phyloP scores from a whole-genome alignment of 106 monocot genomes.

The Vanilla planifolia region DNA sequence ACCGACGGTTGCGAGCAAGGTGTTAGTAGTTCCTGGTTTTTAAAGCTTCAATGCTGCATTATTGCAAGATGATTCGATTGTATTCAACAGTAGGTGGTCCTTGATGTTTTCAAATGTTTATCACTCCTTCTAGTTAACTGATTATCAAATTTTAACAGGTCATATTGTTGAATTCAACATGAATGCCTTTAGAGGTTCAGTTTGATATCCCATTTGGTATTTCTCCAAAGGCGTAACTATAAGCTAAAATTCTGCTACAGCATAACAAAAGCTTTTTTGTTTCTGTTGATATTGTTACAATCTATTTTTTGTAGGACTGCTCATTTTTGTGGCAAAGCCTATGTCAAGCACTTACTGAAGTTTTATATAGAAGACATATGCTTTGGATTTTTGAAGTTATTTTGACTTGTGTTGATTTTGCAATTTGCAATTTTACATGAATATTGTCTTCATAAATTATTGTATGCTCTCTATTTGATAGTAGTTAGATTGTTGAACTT shows the following conservation, averaged over 20 bases:
- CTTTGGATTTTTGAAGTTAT: too few relatives aligned
- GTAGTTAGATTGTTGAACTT: too few relatives aligned
- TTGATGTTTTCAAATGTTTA: conserved; percentile 7
- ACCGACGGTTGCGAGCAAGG: too few relatives aligned
- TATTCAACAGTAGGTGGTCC: conserved; percentile 88
- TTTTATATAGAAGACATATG: too few relatives aligned
- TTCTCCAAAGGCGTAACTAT: conserved; percentile 68
- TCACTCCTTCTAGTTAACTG: not conserved
- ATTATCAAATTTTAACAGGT: conserved; percentile 39
- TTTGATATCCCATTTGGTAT: conserved; percentile 98
- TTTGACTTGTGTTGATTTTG: too few relatives aligned
- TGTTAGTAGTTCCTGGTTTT: conserved; percentile 75
- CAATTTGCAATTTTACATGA: too few relatives aligned
- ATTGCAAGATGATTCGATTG: conserved; percentile 81
- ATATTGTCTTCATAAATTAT: too few relatives aligned
- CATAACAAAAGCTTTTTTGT: not conserved
- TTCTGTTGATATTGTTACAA: not conserved
- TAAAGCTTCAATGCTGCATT: conserved; percentile 82
- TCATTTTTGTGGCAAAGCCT: not conserved
- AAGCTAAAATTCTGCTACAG: not conserved
- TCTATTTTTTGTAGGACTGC: not conserved
- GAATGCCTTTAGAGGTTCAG: conserved; percentile 67
- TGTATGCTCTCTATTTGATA: too few relatives aligned
- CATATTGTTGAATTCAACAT: conserved; percentile 75
- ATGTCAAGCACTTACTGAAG: too few relatives aligned